Percentiles rank a stretch among this genome's conserved stretches.
These are phyloP conservation scores for Atalantia buxifolia DNA, from an alignment of 345 rosid species.

Conservation along the genomic window DNA sequence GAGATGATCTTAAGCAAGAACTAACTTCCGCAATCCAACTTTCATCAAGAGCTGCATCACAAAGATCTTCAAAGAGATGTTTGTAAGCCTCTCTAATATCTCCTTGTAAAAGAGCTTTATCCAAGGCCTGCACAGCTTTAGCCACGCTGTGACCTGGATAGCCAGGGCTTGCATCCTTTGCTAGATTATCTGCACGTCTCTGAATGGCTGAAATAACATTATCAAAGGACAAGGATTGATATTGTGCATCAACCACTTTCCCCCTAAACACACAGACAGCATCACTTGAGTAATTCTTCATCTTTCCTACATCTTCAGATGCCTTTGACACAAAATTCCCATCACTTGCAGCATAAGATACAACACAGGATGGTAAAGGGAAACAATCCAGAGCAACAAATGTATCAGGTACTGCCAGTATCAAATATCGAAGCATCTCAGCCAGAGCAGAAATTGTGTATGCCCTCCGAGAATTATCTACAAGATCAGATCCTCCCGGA, in stretches of 20 bases:
- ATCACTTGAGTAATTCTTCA: conserved; percentile 49
- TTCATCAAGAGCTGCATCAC: conserved; percentile 68
- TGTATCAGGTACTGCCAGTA: conserved; percentile 88
- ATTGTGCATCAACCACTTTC: conserved; percentile 66
- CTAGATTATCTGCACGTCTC: conserved; percentile 73
- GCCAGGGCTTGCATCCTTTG: conserved; percentile 67
- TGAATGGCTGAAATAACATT: conserved; percentile 68
- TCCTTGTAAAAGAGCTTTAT: conserved; percentile 76
- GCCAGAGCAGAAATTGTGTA: conserved; percentile 80
- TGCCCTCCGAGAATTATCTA: conserved; percentile 93
- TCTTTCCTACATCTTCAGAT: conserved; percentile 64
- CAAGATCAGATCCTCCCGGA: conserved; percentile 90
- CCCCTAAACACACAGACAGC: conserved; percentile 48
- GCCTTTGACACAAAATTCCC: conserved; percentile 65
- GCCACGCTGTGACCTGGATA: conserved; percentile 67
- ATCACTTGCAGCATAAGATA: conserved; percentile 65
- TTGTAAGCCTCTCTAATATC: conserved; percentile 63
- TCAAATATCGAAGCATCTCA: conserved; percentile 92
- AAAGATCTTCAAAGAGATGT: conserved; percentile 74
- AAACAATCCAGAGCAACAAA: conserved; percentile 95
- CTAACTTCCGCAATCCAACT: conserved; percentile 85
- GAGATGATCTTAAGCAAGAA: conserved; percentile 77
- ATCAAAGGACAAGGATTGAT: conserved; percentile 70
- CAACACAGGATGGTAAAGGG: conserved; percentile 76
- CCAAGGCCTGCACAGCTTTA: conserved; percentile 88